Percentiles rank a stretch among this genome's conserved stretches.
Evolutionary conservation across 1,284 basidiomycete genomes (phyloP).

Genomic region (Flammula alnicola): DNA sequence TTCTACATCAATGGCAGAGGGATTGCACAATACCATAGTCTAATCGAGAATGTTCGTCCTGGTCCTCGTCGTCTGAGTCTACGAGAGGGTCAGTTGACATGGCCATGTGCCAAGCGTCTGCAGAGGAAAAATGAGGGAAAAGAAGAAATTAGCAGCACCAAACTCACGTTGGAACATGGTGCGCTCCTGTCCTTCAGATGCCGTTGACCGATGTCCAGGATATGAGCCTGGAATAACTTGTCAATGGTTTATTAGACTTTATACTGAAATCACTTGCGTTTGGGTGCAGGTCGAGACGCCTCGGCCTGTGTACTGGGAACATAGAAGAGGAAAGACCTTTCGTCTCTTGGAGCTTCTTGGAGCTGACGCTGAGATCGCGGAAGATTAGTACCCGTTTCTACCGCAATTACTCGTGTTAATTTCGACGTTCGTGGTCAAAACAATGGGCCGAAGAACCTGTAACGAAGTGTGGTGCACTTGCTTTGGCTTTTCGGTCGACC

Average conservation of each 20-base stretch:
- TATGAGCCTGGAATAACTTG: constrained; percentile 7
- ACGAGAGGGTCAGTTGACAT: constrained; percentile 64
- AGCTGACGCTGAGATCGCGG: constrained; percentile 26
- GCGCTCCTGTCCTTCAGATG: constrained; percentile 37
- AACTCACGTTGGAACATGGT: constrained; percentile 49
- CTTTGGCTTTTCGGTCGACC: constrained; percentile 51
- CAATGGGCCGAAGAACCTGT: constrained; percentile 36
- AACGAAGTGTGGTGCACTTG: constrained; percentile 44
- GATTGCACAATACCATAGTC: constrained; percentile 58
- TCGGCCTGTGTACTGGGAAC: constrained; percentile 39
- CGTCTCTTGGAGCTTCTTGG: constrained; percentile 21
- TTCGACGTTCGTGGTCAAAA: constrained; percentile 10
- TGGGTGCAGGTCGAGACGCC: constrained; percentile 14
- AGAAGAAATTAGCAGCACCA: constrained; percentile 3
- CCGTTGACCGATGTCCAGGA: constrained; percentile 17
- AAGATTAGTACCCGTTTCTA: constrained; percentile 25
- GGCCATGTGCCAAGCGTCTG: constrained; percentile 75
- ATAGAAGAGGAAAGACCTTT: constrained; percentile 33
- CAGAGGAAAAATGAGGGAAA: constrained; percentile 15
- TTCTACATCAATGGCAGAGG: background rate
- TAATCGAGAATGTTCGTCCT: constrained; percentile 61
- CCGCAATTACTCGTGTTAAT: constrained; percentile 13
- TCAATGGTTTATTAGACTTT: background rate
- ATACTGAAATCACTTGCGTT: constrained; percentile 5
- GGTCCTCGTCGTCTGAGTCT: constrained; percentile 74